phyloP scores from a whole-genome alignment of 2,329 filamentous ascomycete genomes.

The Paecilomyces sp. region DNA sequence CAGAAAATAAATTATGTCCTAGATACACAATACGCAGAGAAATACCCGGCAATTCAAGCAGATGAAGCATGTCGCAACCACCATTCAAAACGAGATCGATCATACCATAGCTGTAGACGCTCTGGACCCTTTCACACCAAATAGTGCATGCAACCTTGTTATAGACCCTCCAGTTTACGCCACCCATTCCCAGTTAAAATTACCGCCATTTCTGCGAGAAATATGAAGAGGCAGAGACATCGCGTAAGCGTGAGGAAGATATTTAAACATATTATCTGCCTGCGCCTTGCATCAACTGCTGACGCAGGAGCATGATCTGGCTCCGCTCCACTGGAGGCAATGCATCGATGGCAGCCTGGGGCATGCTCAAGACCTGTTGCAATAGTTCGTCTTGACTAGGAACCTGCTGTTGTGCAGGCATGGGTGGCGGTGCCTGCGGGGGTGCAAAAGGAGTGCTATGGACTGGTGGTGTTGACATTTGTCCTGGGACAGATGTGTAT shows the following conservation, averaged over 20 bases:
- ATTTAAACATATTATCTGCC: constrained; percentile 19
- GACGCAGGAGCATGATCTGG: constrained; percentile 72
- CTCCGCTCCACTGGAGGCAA: constrained; percentile 67
- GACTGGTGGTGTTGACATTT: constrained; percentile 46
- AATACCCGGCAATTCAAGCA: not conserved
- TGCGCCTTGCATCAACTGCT: constrained; percentile 47
- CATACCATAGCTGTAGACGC: not conserved
- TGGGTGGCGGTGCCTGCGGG: constrained; percentile 38
- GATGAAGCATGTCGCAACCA: not conserved
- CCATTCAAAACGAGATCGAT: not conserved
- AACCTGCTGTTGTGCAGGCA: constrained; percentile 35
- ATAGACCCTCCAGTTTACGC: not conserved
- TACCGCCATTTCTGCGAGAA: not conserved
- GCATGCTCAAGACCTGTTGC: constrained; percentile 72
- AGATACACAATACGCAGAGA: not conserved
- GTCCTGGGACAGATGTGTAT: constrained; percentile 33
- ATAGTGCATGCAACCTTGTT: not conserved
- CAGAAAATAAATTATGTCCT: not conserved
- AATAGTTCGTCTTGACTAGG: constrained; percentile 66
- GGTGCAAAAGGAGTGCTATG: constrained; percentile 35
- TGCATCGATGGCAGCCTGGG: constrained; percentile 71
- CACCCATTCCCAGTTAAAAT: not conserved
- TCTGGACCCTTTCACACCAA: not conserved
- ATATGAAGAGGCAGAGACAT: not conserved
- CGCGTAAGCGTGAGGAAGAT: not conserved